Percentiles rank a stretch among this genome's conserved stretches.
These are phyloP conservation scores for Hypocreales sp. DNA, from an alignment of 2,329 filamentous ascomycete genomes.

Conservation along the genomic window DNA sequence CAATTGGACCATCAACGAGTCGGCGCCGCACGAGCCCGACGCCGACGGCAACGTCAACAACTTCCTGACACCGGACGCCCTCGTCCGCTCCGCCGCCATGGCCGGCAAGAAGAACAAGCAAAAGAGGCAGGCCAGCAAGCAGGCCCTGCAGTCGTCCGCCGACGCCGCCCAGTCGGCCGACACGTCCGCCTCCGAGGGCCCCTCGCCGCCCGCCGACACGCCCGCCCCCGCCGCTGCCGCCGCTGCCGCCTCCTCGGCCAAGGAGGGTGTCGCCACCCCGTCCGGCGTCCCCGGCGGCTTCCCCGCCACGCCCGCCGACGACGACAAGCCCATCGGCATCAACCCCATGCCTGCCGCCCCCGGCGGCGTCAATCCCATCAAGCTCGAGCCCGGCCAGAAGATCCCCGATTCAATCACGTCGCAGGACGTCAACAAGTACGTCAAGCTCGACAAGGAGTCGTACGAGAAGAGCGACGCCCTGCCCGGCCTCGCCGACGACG, in stretches of 20 bases:
- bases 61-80: conserved; percentile 63
- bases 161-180: conserved; percentile 5
- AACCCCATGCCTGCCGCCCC: conserved; percentile 47
- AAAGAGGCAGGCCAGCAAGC: conserved; percentile 15
- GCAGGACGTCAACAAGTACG: conserved; percentile 54
- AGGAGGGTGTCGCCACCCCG: conserved; percentile 11
- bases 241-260: conserved; percentile 2
- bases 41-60: conserved; percentile 81
- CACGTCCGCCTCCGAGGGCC: conserved; percentile 4
- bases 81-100: conserved; percentile 46
- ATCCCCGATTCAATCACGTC: conserved; percentile 55
- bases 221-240: neutral
- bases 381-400: conserved; percentile 64
- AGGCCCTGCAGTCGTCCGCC: conserved; percentile 4
- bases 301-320: conserved; percentile 51
- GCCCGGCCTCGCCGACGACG: conserved; percentile 25
- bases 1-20: conserved; percentile 71
- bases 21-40: conserved; percentile 70
- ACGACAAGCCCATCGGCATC: conserved; percentile 38
- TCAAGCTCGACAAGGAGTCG: conserved; percentile 68
- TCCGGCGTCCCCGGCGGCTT: conserved; percentile 28
- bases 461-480: conserved; percentile 68
- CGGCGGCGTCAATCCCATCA: conserved; percentile 63
- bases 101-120: conserved; percentile 43
- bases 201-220: conserved; percentile 1